Evolutionary conservation across 768 basidiomycete genomes (phyloP), one percentile per base, ranked within the genome.

Genomic region (Lentinula edodes): DNA sequence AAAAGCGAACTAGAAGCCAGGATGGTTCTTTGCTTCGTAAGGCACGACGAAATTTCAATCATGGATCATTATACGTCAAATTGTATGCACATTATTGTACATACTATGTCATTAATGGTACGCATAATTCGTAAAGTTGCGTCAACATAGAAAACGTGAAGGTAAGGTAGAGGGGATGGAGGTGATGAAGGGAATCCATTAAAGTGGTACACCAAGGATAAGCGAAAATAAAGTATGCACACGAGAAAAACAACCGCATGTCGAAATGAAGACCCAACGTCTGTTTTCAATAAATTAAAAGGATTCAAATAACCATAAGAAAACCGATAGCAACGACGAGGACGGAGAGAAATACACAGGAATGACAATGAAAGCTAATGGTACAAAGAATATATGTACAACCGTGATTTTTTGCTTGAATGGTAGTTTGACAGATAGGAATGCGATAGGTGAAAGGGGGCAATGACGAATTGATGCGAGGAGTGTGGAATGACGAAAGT

Each of bases 381-480:
- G 55, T 56, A 56, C 55, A 56, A n/a, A 9, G 41, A 18, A 56
- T 56, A 55, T 55, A 56, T 56, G 55, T 56, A 56, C 55, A 56
- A 12, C 53, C 16, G 18, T 54, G 13, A 39, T 54, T 28, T 28
- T 54, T 54, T 36, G 23, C 43, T 53, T 53, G 52, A 9, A 36
- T 53, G 15, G 16, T 51, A 13, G 42, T 20, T 43, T 32, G 54
- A 16, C 54, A 56, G 23, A 43, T 18, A 32, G 50, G 42, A 46
- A 58, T 46, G 42, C 56, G 39, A 35, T 43, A 34, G n/a, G 10
- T 32, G 38, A 13, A 15, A 48, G 16, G 43, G 43, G 43, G 45
- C 2, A 39, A 34, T 48, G 35, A 59, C 34, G 45, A 23, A 15
- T 20, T 59, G 58, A 50, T 46, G 58, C 43, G 58, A 59, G 20